Base-by-base conservation (phyloP, 371 early-diverging fungal genomes). In the Rhizopus stolonifer region DNA sequence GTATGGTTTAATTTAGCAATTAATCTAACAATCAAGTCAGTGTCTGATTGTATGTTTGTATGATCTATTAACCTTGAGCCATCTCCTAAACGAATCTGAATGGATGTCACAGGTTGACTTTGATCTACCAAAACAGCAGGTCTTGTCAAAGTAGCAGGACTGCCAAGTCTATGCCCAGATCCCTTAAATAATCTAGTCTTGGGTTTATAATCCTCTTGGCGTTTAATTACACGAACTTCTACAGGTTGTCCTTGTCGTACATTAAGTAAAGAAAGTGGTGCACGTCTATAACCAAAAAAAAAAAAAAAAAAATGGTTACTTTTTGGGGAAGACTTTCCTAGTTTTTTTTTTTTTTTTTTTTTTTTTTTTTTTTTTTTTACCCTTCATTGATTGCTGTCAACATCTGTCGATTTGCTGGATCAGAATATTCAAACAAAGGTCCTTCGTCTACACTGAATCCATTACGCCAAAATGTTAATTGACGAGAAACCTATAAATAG, bases 361-460 rank as follows among this genome's bases (percentile, higher is more conserved):
- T n/a, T n/a, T n/a, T n/a, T n/a, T n/a, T n/a, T n/a, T n/a, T n/a
- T n/a, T 4, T 23, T 8, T n/a, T 26, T 47, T 80, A 91, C 90
- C 95, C 98, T 48, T 81, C 83, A 50, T 93, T 89, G 54, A 98
- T 92, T 11, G 89, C 84, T 40, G 82, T 74, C 60, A 98, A 70
- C 58, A 92, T 80, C 55, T 88, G 86, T 60, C 89, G 81, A 69
- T 90, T 95, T 40, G 80, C 85, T 8, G 97, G 96, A 60, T 93
- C 93, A 40, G 88, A 83, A 56, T 91, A 93, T 34, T 78, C 69
- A 59, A 86, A 74, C 39, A 98, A 69, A 0, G 92, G 92, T 0
- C 98, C 98, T 58, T 96, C 96, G 31, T 92, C 97, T 49, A 98
- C 82, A 52, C 89, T 93, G 64, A 97, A 96, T 25, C 98, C 98